These are phyloP conservation scores for Fusarium armeniacum DNA, from an alignment of 2,329 filamentous ascomycete species.

Conservation along the genomic window DNA sequence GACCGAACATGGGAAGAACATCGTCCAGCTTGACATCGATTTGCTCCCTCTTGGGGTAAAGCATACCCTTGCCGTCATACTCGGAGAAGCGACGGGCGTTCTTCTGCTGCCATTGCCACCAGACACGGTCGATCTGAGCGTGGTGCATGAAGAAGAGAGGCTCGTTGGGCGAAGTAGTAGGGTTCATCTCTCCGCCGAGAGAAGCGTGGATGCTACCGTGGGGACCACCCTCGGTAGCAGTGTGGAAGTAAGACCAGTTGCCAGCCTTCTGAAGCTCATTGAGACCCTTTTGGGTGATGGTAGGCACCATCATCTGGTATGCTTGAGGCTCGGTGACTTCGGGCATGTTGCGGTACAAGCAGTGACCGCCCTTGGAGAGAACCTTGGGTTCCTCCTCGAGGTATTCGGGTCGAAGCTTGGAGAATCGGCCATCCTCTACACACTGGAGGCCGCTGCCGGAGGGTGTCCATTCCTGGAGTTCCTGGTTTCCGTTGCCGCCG, in stretches of 20 bases:
- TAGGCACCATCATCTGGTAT: background rate
- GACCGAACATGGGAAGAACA: slow-evolving; percentile 3
- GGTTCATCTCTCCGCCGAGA: slow-evolving; percentile 22
- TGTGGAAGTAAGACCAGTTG: background rate
- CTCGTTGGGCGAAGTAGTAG: slow-evolving; percentile 21
- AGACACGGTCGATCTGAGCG: slow-evolving; percentile 15
- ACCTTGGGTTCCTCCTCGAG: background rate
- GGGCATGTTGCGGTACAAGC: slow-evolving; percentile 5
- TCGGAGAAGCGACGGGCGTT: background rate
- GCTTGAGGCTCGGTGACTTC: slow-evolving; percentile 9
- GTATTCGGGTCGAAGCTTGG: slow-evolving; percentile 2
- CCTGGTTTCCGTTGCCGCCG: slow-evolving; percentile 2
- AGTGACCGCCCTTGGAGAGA: background rate
- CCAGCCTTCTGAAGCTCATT: background rate
- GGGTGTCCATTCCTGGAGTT: background rate
- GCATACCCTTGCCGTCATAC: slow-evolving; percentile 1
- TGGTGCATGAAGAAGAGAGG: slow-evolving; percentile 30
- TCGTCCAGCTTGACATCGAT: slow-evolving; percentile 1
- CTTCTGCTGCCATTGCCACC: slow-evolving; percentile 22
- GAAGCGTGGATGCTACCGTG: slow-evolving; percentile 15
- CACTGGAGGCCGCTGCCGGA: background rate
- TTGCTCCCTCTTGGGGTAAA: background rate
- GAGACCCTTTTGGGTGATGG: background rate
- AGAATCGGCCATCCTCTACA: slow-evolving; percentile 1
- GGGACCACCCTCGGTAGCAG: background rate